Evolutionary conservation across 768 basidiomycete species (phyloP), one percentile per base, ranked within the genome.

Genomic region (Cyclocybe cylindracea): DNA sequence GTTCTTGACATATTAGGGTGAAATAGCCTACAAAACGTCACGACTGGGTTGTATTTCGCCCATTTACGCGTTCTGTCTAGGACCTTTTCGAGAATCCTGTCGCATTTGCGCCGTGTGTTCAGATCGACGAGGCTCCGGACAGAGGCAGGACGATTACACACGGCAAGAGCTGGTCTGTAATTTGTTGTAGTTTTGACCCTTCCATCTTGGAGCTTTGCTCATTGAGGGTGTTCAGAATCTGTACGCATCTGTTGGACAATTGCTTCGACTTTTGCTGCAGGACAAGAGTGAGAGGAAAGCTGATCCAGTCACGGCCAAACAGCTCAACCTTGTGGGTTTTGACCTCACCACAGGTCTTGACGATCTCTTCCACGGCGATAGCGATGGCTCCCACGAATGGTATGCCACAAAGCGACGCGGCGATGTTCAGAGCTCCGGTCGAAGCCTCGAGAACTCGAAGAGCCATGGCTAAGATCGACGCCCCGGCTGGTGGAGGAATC

Each of bases 341-440:
- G 14, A 83, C 70, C 50, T 80, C 68, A 6, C 76, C 68, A 56
- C 82, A 84, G 14, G 71, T 53, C 6, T 64, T 50, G n/a, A 68
- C 64, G 53, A 84, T 80, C 48, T 76, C 70, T 53, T 76, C 68
- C 7, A 82, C 56, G 0, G 74, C 53, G 48, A 73, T 63, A 5
- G 75, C 76, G 13, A 73, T 76, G 3, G 76, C 70, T 0, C 77
- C 70, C 24, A 74, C 72, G 39, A 73, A 76, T 5, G 81, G 81
- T 3, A 78, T 66, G 42, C 79, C 78, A 2, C 66, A 71, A 0
- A 76, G 44, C 10, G 75, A 66, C 10, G 73, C 76, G n/a, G 72
- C 77, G 33, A 81, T 53, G 47, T 78, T 74, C 6, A 78, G 65
- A 10, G 57, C 69, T 11, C 65, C 62, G 11, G 71, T 54, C 13